Evolutionary conservation across 2,329 filamentous ascomycete genomes (phyloP), one percentile per base, ranked within the genome.

Genomic region (Beauveria caledonica): DNA sequence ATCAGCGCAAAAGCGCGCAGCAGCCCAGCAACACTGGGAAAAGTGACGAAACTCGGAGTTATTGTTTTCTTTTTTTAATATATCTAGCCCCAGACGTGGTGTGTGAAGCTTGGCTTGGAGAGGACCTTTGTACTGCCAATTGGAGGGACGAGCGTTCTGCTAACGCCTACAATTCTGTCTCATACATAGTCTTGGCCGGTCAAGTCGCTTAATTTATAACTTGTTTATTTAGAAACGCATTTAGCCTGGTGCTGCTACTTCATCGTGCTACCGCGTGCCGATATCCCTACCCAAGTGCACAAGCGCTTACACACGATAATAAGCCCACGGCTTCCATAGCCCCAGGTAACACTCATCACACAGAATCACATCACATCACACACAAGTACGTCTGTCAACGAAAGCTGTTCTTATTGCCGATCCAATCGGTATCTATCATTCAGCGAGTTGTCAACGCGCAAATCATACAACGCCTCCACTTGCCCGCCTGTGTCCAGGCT

Each of bases 391-490:
- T 10, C 46, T 60, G 50, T 60, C 50, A 55, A 55, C 58, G 55
- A 60, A 49, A 39, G 58, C 58, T 59, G 29, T 27, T 44, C 36
- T 52, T 23, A 42, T 59, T 52, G 52, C 50, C 50, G 58, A 60
- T 54, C 58, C 49, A 54, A 60, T 53, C 50, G 58, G 40, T 54
- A 48, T 58, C 58, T 60, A 60, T 60, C 58, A 54, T 60, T 50
- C 57, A 60, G 58, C 58, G 15, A 48, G 40, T 53, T 54, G 58
- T 45, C 44, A 29, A 60, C 49, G 13, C 42, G 42, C 50, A 60
- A 53, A 40, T 60, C 58, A 52, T 60, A 53, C 50, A 60, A 49
- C 42, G 49, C 50, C 50, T 46, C 58, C 40, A 52, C 54, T 48
- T 57, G 54, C 54, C 52, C 54, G 54, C 56, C 36, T 39, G 54